A percentile compares a stretch with the other conserved stretches of the same genome.
Evolutionary conservation across 257 asterid species (phyloP).

Genomic region (Lycium barbarum): DNA sequence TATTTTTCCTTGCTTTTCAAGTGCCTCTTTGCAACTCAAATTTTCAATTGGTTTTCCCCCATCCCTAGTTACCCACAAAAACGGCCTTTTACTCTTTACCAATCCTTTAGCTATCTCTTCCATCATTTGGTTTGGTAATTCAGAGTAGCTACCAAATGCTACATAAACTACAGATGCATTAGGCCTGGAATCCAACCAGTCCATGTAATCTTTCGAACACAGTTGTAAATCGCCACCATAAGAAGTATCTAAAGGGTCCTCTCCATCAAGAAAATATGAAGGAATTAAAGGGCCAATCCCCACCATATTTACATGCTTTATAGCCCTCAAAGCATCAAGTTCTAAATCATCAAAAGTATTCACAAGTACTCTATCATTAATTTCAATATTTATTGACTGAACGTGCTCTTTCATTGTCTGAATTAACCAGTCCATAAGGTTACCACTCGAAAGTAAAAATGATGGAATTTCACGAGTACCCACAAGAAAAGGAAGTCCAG

Average conservation of each 20-base stretch:
- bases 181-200: slow-evolving; percentile 42
- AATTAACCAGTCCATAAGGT: slow-evolving; percentile 25
- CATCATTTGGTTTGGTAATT: slow-evolving; percentile 39
- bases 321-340: slow-evolving; percentile 37
- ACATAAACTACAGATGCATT: slow-evolving; percentile 46
- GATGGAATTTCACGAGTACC: slow-evolving; percentile 41
- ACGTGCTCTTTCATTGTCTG: slow-evolving; percentile 34
- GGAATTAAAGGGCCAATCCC: slow-evolving; percentile 62
- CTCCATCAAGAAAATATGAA: slow-evolving; percentile 49
- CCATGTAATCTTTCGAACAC: slow-evolving; percentile 6
- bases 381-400: slow-evolving; percentile 36
- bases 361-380: slow-evolving; percentile 31
- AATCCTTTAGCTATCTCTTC: slow-evolving; percentile 41
- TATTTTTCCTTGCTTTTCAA: slow-evolving; percentile 34
- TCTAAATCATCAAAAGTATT: slow-evolving; percentile 57
- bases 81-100: slow-evolving; percentile 34
- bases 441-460: slow-evolving; percentile 30
- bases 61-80: slow-evolving; percentile 41
- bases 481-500: slow-evolving; percentile 35
- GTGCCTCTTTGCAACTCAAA: slow-evolving; percentile 30
- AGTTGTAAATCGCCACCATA: slow-evolving; percentile 47
- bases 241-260: slow-evolving; percentile 41
- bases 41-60: slow-evolving; percentile 24
- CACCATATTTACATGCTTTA: slow-evolving; percentile 38
- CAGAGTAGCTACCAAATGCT: slow-evolving; percentile 56